Evolutionary conservation across 495 filamentous ascomycete species (phyloP), one percentile per base, ranked within the genome.

Genomic region (Chaetomium tenue): DNA sequence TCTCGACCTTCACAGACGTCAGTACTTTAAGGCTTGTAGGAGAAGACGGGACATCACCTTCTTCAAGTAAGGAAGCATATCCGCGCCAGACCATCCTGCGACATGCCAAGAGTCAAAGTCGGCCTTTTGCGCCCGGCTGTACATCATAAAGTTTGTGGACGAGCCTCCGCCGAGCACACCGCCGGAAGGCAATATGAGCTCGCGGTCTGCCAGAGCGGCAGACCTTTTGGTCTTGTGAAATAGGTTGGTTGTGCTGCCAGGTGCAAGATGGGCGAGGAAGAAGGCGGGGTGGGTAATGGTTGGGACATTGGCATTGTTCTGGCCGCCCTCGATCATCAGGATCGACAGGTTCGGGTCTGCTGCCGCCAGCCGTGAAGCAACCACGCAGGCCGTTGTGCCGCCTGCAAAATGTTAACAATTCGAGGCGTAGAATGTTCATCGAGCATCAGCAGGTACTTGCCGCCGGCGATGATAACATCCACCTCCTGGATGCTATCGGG

Each of bases 131-230:
- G 71, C 75, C 12, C 75, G 71, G 28, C 60, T 69, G 62, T 77
- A 78, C 72, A 82, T 82, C 80, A 86, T 83, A 59, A 84, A 82
- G 68, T 88, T 89, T 30, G 86, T 82, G 0, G 83, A 83, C 3
- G 78, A 82, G 12, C 85, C 85, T 28, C 86, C 86, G 52, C 86
- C 86, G 0, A 89, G 76, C 0, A 80, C 74, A 47, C 82, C 82
- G 20, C 84, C 85, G 9, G 74, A 74, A 0, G 82, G 78, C 11
- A 89, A 79, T 20, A 83, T 76, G 13, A 74, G 68, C 60, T 76
- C 75, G 56, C 82, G 72, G 28, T 74, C 78, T 58, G 70, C 78
- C 9, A 50, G 1, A 42, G 25, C 42, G 26, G 58, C 18, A 0
- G 58, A 37, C 23, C 71, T 73, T 15, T 60, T 64, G 2, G 67